Base-by-base conservation (phyloP, 805 yeast species). In the Sugiyamaella americana region DNA sequence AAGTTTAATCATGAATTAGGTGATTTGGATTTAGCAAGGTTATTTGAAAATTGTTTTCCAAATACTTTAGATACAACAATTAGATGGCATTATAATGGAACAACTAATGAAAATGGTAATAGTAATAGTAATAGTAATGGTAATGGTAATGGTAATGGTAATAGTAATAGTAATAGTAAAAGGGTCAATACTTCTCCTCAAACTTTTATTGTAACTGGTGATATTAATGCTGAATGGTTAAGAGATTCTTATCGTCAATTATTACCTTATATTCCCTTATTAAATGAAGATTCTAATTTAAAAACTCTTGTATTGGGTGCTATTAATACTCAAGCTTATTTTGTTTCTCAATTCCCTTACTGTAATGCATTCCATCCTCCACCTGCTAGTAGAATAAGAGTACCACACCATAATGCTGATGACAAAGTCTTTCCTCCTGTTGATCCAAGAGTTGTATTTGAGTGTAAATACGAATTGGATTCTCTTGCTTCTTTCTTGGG, bases 331-430 rank as follows among this genome's bases (percentile, higher is more conserved):
- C 96, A 88, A 63, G 84, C 88, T 0, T 66, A 73, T 20, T 85
- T 75, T 55, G 70, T 87, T 4, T 52, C 66, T 17, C 68, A 65
- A 21, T 76, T 82, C 4, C 95, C 96, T 0, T 87, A 85, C 63
- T 87, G 96, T 64, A 87, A 87, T 64, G 96, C 96, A 0, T 88
- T 86, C 68, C 94, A 87, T 58, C 94, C 96, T 1, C 96, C 96
- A 0, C 61, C 60, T 0, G 53, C 38, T 19, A 50, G 53, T 24
- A 66, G 58, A 4, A 72, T 81, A 1, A 68, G 67, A 0, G 68
- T 82, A 22, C 68, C 67, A 37, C 68, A 69, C 34, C 79, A 76
- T 24, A 64, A 72, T 1, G 29, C 49, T 22, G 58, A 52, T 32
- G 96, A 88, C 60, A 59, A 64, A 3, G 95, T 87, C 3, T 61